Base-by-base conservation (phyloP, 805 yeast genomes). In the Metschnikowia picachoensis region DNA sequence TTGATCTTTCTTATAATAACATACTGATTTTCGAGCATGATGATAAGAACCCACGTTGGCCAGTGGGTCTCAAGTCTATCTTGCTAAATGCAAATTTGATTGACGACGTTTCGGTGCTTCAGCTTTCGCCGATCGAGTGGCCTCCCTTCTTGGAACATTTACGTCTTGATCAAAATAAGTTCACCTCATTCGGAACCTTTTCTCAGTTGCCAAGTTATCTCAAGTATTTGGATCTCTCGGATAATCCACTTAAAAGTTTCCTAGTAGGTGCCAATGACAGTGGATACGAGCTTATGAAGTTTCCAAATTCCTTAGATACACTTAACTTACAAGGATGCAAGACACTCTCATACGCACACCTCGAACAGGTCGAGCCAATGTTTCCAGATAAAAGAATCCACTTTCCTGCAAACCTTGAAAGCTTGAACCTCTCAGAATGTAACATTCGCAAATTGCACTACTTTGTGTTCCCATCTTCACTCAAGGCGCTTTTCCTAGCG, bases 1-100 rank as follows among this genome's bases (percentile, higher is more conserved):
- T 68, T 27, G 72, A 67, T 40, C 48, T 68, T 14, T 60, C 65
- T 14, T 48, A 50, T 48, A 67, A 64, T 42, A 41, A 43, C 28
- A 56, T 63, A 5, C 41, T 40, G 8, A 33, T 35, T 9, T 48
- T 61, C 41, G 38, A 37, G 12, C 38, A 17, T 12, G 47, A 46
- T 29, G 42, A 33, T 2, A 36, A 29, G 8, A 38, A 44, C 4
- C 33, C 50, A 11, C 50, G 33, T n/a, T 65, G 66, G 61, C 73
- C 72, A 1, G 50, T 50, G 4, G 49, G 50, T 20, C 48, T 68
- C 39, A 51, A 52, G 41, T 54, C 67, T 2, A 50, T 65, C 7
- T 44, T 62, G 12, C 50, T 65, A 35, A 49, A 60, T 10, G 52
- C 53, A 29, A 62, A 63, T 41, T 48, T 41, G 12, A 53, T 65